Evolutionary conservation across 1,284 basidiomycete species (phyloP).

Genomic region (Macrocystidia cucumis): DNA sequence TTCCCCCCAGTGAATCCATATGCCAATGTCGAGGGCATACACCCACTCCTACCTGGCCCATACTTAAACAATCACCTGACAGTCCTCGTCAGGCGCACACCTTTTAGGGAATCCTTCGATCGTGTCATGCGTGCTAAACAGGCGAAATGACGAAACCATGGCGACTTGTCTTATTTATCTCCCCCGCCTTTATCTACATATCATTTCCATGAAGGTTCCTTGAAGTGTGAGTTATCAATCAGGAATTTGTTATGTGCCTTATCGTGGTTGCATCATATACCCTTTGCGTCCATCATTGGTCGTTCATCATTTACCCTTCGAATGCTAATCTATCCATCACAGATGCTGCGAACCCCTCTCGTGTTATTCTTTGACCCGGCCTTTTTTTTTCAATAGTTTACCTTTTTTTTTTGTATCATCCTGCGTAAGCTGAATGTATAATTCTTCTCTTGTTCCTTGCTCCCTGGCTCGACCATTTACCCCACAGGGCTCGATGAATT

Average conservation of each 20-base stretch:
- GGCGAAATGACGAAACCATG: constrained; percentile 29
- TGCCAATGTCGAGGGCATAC: constrained; percentile 46
- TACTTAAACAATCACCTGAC: constrained; percentile 64
- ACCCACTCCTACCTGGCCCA: constrained; percentile 61
- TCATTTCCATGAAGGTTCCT: constrained; percentile 4
- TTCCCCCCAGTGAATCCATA: constrained; percentile 52
- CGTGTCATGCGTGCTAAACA: constrained; percentile 56
- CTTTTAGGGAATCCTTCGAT: constrained; percentile 62
- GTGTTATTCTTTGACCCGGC: too few species aligned
- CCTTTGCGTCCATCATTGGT: constrained; percentile 2
- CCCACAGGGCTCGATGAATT: too few species aligned
- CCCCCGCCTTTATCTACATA: constrained; percentile 6
- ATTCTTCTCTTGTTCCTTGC: too few species aligned
- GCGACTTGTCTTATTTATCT: too few species aligned
- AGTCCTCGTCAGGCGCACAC: constrained; percentile 51
- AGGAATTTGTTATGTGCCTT: constrained; percentile 12
- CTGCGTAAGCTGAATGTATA: too few species aligned
- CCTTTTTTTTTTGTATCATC: neutral
- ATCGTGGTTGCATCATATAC: constrained; percentile 6
- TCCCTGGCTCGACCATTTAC: too few species aligned
- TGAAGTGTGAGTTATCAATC: constrained; percentile 1
- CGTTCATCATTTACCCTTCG: constrained; percentile 8
- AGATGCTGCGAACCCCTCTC: too few species aligned
- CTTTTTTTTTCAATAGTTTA: too few species aligned
- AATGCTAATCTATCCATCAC: constrained; percentile 1